Base-by-base conservation (phyloP, 805 yeast genomes). In the Yarrowia phangngaensis region DNA sequence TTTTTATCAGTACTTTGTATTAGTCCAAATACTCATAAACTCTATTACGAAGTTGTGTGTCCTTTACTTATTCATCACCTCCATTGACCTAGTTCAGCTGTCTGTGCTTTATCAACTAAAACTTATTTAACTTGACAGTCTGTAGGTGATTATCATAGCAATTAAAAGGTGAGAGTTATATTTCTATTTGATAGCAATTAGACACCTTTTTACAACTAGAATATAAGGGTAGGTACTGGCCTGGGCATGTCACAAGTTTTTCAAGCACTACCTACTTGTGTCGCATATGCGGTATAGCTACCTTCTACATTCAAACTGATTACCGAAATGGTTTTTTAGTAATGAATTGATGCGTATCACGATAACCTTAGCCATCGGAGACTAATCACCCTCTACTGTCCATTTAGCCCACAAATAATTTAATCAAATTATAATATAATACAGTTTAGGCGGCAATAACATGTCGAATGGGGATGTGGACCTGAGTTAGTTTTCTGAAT, bases 401-500 rank as follows among this genome's bases (percentile, higher is more conserved):
- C 46, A 34, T 34, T n/a, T n/a, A n/a, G n/a, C n/a, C n/a, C n/a
- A n/a, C 45, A 24, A 38, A 38, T 38, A 38, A 38, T 28, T 38
- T 38, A 36, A 20, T 38, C 32, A 24, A 38, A 26, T 38, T 17
- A 36, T 24, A 36, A 36, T 36, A 36, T 34, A 40, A 36, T 36
- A 36, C 47, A 40, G 28, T 41, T 27, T 74, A 88, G 59, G 88
- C 96, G 45, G 70, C 63, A 70, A 89, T 86, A 72, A 87, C 80
- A 71, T 87, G 89, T 75, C 96, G 84, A 72, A 89, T 87, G 64
- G 97, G 97, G 62, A 89, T 89, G 71, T 89, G 97, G 60, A 89
- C 43, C 43, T 36, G 43, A 7, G 43, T 36, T 36, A 36, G 43
- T 26, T 17, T 71, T 64, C 61, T n/a, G n/a, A n/a, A n/a, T n/a